Base-by-base conservation (phyloP, 2,329 filamentous ascomycete genomes). In the Neofusicoccum umdonicola region DNA sequence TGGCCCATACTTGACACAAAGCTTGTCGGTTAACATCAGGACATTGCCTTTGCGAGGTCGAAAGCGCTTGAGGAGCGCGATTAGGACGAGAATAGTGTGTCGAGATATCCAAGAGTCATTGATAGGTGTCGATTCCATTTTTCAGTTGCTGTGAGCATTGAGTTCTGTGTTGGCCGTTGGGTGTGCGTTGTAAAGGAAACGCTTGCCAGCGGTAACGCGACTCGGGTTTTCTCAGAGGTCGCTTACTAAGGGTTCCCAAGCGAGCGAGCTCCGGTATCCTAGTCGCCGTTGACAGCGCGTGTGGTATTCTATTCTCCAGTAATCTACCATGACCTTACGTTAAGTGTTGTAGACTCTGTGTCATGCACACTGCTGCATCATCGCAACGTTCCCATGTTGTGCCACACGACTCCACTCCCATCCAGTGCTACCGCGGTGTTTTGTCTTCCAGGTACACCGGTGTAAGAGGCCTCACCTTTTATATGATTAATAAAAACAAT, bases 1-100 rank as follows among this genome's bases (percentile, higher is more conserved):
- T 35, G 61, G 63, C 11, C 72, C 76, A 15, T 70, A 71, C 67
- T 80, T 81, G 68, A 80, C 72, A 63, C 51, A 64, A 27, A 64
- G 6, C 1, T 64, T 37, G 42, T 8, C 17, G 42, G 62, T 19
- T 1, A 64, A 19, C 52, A 64, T 64, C 15, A 64, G 51, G 34
- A 64, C 42, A 17, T 41, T 12, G 39, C 62, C 42, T 8, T 50
- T 11, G 13, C 45, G 62, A 12, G 50, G 62, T 11, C 62, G 51
- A 22, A 56, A 31, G 13, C 42, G 62, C 51, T 57, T 48, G 13
- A 57, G 51, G 19, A 58, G 15, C 13, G 42, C 42, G 15, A 57
- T 48, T 2, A 39, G 15, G 12, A 31, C 27, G 17, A 64, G 27
- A 13, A 42, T 31, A 39, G 50, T 44, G 4, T 35, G n/a, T 2